phyloP scores from a whole-genome alignment of 352 stramenopile genomes.

The Detonula confervacea region DNA sequence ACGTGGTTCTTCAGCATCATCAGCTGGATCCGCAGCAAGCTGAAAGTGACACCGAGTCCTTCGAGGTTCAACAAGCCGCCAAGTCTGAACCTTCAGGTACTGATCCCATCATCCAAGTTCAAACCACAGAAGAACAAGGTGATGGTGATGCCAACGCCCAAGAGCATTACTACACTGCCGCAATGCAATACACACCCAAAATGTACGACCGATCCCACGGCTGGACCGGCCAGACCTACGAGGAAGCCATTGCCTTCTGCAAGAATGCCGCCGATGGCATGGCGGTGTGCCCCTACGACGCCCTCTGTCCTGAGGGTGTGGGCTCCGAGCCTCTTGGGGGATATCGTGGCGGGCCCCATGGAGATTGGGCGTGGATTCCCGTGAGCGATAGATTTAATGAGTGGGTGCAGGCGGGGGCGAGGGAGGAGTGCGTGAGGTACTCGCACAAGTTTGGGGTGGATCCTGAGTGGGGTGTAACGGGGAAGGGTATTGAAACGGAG shows the following conservation, averaged over 20 bases:
- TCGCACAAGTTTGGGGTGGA: not conserved
- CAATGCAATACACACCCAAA: not conserved
- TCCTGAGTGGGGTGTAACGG: not conserved
- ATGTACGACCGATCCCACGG: slow-evolving; percentile 10
- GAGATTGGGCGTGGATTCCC: slow-evolving; percentile 5
- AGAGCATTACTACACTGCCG: not conserved
- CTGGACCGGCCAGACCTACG: not conserved
- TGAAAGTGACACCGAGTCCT: too few species aligned
- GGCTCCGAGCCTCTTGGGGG: not conserved
- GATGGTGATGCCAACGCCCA: not conserved
- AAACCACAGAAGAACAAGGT: not conserved
- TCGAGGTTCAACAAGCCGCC: too few species aligned
- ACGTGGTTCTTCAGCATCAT: too few species aligned
- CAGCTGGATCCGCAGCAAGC: too few species aligned
- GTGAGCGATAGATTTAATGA: not conserved
- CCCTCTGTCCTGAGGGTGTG: not conserved
- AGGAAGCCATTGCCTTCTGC: slow-evolving; percentile 3
- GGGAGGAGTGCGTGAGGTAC: slow-evolving; percentile 5
- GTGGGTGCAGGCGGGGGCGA: not conserved
- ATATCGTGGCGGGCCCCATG: not conserved
- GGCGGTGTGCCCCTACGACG: slow-evolving; percentile 4
- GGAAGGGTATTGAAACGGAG: not conserved
- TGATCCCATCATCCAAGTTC: not conserved
- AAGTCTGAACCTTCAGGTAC: too few species aligned
- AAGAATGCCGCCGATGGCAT: not conserved